A percentile compares a stretch with the other conserved stretches of the same genome.
These are phyloP conservation scores for Fusarium sp. DNA, from an alignment of 2,329 filamentous ascomycete genomes.

Conservation along the genomic window DNA sequence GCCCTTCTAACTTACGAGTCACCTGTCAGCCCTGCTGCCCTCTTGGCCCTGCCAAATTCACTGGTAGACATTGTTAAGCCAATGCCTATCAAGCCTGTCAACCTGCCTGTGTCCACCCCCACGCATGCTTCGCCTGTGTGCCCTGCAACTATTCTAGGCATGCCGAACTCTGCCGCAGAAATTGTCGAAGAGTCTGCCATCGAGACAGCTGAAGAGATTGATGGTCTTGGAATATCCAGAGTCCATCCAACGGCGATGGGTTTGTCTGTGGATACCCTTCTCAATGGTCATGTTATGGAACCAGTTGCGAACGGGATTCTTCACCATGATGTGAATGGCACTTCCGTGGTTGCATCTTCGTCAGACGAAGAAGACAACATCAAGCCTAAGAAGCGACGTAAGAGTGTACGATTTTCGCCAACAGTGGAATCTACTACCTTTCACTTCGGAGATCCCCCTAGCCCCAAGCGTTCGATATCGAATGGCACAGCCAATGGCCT, in stretches of 20 bases:
- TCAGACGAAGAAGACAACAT: conserved; percentile 32
- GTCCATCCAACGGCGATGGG: conserved; percentile 2
- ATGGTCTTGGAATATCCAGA: conserved; percentile 3
- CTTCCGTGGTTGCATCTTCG: conserved; percentile 16
- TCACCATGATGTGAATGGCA: conserved; percentile 5
- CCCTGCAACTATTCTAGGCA: conserved; percentile 56
- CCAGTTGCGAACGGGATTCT: not conserved
- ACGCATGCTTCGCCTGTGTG: conserved; percentile 52
- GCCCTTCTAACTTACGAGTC: conserved; percentile 30
- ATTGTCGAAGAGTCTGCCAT: not conserved
- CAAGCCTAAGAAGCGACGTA: conserved; percentile 55
- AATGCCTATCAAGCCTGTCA: not conserved
- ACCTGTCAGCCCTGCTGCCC: conserved; percentile 56
- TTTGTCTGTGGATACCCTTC: conserved; percentile 8
- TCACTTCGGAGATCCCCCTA: conserved; percentile 61
- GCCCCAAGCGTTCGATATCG: conserved; percentile 48
- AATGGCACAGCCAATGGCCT: conserved; percentile 19
- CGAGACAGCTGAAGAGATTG: not conserved
- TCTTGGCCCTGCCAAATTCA: conserved; percentile 67
- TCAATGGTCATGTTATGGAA: not conserved
- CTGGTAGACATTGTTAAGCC: conserved; percentile 19
- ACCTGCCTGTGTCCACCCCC: not conserved
- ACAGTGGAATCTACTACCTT: conserved; percentile 73
- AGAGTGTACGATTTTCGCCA: conserved; percentile 77
- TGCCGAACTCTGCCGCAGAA: conserved; percentile 60